phyloP scores from a whole-genome alignment of 2,329 filamentous ascomycete genomes.

The Fusarium kyushuense region DNA sequence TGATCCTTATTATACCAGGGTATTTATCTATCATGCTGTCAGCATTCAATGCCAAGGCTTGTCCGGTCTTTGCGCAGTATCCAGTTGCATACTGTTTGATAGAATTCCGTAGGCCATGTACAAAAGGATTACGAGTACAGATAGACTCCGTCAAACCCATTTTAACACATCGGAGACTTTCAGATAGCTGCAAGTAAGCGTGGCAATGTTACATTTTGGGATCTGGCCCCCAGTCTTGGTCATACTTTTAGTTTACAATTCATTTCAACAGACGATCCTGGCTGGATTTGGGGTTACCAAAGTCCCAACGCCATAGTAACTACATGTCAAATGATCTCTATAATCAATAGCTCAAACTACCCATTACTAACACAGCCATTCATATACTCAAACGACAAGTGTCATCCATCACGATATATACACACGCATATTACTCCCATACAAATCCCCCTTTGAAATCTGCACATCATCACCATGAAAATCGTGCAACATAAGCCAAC shows the following conservation, averaged over 20 bases:
- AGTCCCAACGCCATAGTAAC: not conserved
- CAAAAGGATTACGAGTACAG: not conserved
- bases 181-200: not conserved
- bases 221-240: not conserved
- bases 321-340: not conserved
- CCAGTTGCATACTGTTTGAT: not conserved
- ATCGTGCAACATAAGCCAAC: constrained; percentile 19
- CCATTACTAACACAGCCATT: not conserved
- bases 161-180: not conserved
- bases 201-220: not conserved
- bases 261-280: not conserved
- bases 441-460: constrained; percentile 8
- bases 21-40: not conserved
- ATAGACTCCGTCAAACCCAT: not conserved
- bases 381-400: not conserved
- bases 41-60: not conserved
- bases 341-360: not conserved
- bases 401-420: constrained; percentile 5
- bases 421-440: constrained; percentile 13
- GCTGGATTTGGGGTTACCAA: not conserved
- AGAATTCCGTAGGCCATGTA: not conserved
- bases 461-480: constrained; percentile 15
- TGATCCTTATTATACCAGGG: constrained; percentile 2
- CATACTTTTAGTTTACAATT: not conserved
- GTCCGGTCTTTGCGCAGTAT: not conserved